Base-by-base conservation (phyloP, 2,329 filamentous ascomycete genomes). In the Aspergillus sp. region DNA sequence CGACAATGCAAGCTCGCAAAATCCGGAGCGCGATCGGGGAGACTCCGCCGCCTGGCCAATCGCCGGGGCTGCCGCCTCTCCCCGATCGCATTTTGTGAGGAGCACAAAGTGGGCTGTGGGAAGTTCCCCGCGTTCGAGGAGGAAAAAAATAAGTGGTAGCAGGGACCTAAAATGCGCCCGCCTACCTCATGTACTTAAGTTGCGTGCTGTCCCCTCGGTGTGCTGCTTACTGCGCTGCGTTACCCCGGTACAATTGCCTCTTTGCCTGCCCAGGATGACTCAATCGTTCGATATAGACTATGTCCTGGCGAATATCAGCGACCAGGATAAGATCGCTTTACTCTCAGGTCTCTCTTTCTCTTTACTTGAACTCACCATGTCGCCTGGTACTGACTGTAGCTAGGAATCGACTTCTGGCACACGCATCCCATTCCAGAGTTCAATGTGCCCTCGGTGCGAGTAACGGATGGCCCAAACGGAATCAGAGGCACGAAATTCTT, bases 391-490 rank as follows among this genome's bases (percentile, higher is more conserved):
- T 41, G 38, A 34, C 23, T 48, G 6, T 17, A 2, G 8, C 25
- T 30, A 77, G 75, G 75, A 38, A 62, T 47, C 62, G 88, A 91
- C 71, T 89, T 90, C 69, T 91, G 88, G 89, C 85, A 88, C 66
- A 91, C 88, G 2, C 85, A 84, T 63, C 76, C 87, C 0, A 85
- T 91, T 56, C 83, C 85, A 1, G 82, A 83, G 47, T 86, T 89
- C 68, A 83, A 82, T 3, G 85, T 91, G 25, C 87, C 88, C 0
- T 82, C 86, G 0, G 82, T 90, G 62, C 89, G 89, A 68, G 85
- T 86, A 1, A 88, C 85, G 17, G 88, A 91, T 74, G 88, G 88
- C 0, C 88, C 88, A 0, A 91, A 90, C 73, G 88, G 88, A 31
- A 86, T 88, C 51, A 85, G 89, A 28, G 88, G 88, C 9, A 87